Base-by-base conservation (phyloP, 106 monocot genomes). In the Vanilla planifolia region DNA sequence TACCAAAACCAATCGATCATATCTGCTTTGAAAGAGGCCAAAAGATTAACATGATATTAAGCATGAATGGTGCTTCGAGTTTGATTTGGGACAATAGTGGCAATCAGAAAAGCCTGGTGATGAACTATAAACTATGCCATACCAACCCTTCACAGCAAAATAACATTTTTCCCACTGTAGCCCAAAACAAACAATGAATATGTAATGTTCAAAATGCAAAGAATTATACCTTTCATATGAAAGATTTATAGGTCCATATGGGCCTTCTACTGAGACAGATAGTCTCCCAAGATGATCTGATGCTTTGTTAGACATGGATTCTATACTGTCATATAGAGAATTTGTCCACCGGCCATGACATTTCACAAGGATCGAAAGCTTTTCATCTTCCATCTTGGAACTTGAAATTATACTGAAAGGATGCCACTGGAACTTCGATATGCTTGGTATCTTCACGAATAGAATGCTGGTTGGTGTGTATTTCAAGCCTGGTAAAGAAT, bases 361-460 rank as follows among this genome's bases (percentile, higher is more conserved):
- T 63, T 93, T 88, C 48, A 89, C 51, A 14, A 79, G 21, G 25
- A 93, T 53, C 1, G 88, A 82, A 28, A 88, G 66, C 28, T 33
- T 73, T 0, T 81, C 76, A 28, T 44, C 48, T 36, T 78, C 63
- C 32, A 52, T 53, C 39, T 60, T 41, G 27, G 67, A 72, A 57
- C 84, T 88, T 24, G 92, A 81, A 36, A 67, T 85, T 30, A 93
- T 79, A 53, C 76, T 93, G 48, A 93, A 93, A 55, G 92, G 92
- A 42, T 93, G 92, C 92, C 92, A 93, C 59, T 93, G 81, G 27
- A 85, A 59, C 43, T 50, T 74, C 9, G 92, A 93, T 79, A 93
- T 79, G 25, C 68, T 59, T 24, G 88, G 79, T 46, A 93, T 71
- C 33, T 93, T 93, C 25, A 93, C 15, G 61, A 89, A 85, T 36